Conservation (phyloP, 2,329 filamentous ascomycete genomes). For the Aureobasidium sp. region DNA sequence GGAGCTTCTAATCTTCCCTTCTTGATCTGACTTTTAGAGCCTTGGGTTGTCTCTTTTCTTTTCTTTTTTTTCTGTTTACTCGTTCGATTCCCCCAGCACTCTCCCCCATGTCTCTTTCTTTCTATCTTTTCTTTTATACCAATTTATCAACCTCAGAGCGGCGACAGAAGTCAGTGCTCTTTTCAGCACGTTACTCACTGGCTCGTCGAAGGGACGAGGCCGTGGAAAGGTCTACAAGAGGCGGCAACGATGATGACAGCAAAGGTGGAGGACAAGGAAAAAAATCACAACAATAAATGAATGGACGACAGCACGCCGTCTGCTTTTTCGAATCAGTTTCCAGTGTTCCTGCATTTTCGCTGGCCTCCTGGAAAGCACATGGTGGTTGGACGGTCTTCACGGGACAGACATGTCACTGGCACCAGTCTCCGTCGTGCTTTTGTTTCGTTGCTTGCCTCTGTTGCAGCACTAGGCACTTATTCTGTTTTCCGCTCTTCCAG, state of each 20-base stretch:
- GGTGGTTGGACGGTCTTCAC: not conserved
- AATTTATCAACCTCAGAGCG: not conserved
- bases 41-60: slow-evolving; percentile 6
- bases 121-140: slow-evolving; percentile 9
- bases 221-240: slow-evolving; percentile 5
- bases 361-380: not conserved
- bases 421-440: not conserved
- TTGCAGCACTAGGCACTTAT: not conserved
- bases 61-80: slow-evolving; percentile 3
- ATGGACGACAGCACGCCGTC: slow-evolving; percentile 7
- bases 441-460: not conserved
- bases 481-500: not conserved
- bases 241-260: slow-evolving; percentile 4
- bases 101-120: not conserved
- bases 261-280: not conserved
- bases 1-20: slow-evolving; percentile 12
- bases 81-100: slow-evolving; percentile 11
- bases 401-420: not conserved
- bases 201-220: not conserved
- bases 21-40: slow-evolving; percentile 11
- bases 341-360: not conserved
- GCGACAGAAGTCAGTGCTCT: slow-evolving; percentile 4
- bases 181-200: not conserved
- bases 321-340: not conserved
- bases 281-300: slow-evolving; percentile 6